These are phyloP conservation scores for Helicostylum pulchrum DNA, from an alignment of 192 early-diverging fungal species.

Conservation along the genomic window DNA sequence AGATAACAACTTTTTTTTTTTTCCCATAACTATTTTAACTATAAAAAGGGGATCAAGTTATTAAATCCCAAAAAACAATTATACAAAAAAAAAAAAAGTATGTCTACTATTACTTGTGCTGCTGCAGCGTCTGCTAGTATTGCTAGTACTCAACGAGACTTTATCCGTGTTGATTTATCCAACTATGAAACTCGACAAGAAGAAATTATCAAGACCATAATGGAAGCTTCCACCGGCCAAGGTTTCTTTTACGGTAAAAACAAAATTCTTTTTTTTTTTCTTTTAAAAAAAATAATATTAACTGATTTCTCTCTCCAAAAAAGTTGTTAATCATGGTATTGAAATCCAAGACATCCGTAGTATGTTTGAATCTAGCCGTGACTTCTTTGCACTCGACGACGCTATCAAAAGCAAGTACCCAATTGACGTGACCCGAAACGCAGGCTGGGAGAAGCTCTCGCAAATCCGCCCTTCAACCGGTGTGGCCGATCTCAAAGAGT, in stretches of 20 bases:
- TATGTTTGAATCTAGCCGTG: too few relatives aligned
- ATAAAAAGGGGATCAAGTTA: background rate
- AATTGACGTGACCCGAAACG: too few relatives aligned
- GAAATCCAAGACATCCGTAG: too few relatives aligned
- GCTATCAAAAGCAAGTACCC: too few relatives aligned
- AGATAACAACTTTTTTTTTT: too few relatives aligned
- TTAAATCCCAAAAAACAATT: background rate
- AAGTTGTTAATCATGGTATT: too few relatives aligned
- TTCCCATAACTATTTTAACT: background rate
- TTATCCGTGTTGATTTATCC: slow-evolving; percentile 18
- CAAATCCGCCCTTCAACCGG: too few relatives aligned
- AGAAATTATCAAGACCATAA: slow-evolving; percentile 22
- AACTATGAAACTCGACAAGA: slow-evolving; percentile 21
- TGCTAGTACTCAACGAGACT: slow-evolving; percentile 4
- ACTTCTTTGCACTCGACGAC: too few relatives aligned
- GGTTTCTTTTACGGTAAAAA: slow-evolving; percentile 36
- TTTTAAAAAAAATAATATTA: background rate
- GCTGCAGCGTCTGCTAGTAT: slow-evolving; percentile 8
- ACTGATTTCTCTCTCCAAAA: background rate
- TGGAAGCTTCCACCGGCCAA: slow-evolving; percentile 25
- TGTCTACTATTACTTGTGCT: background rate
- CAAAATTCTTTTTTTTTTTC: background rate
- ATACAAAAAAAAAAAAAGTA: background rate
- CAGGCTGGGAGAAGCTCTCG: too few relatives aligned
- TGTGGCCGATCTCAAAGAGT: too few relatives aligned